These are phyloP conservation scores for Alloteropsis semialata DNA, from an alignment of 176 grass and related monocot genomes.

Conservation along the genomic window DNA sequence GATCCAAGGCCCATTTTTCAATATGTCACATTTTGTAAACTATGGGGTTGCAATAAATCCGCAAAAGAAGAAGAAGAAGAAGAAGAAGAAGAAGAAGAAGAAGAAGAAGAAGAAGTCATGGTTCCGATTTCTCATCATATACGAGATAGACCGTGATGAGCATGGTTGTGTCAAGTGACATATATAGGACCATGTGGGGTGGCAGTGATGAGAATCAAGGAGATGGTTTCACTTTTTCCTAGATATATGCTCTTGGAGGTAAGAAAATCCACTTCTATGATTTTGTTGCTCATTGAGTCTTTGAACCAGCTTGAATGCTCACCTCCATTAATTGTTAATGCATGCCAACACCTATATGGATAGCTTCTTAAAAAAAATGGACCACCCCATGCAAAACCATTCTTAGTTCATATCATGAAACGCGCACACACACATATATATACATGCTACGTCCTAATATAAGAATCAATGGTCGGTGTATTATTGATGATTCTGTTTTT, in stretches of 20 bases:
- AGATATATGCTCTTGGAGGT: neutral
- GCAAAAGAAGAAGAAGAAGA: too few relatives aligned
- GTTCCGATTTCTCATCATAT: neutral
- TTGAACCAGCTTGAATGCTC: neutral
- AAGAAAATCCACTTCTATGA: neutral
- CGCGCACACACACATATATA: neutral
- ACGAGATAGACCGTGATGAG: neutral
- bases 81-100: too few relatives aligned
- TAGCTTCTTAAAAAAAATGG: neutral
- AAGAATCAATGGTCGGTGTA: neutral
- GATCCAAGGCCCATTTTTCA: too few relatives aligned
- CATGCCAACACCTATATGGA: neutral
- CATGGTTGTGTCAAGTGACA: constrained; percentile 9
- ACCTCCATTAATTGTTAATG: neutral
- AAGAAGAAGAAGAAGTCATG: too few relatives aligned
- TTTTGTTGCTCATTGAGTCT: neutral
- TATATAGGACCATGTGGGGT: neutral
- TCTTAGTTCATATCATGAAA: neutral
- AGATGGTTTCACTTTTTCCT: neutral
- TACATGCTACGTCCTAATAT: neutral
- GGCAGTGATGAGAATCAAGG: neutral
- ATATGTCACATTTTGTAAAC: too few relatives aligned
- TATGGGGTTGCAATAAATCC: too few relatives aligned
- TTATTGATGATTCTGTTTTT: neutral
- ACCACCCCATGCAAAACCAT: neutral